These are phyloP conservation scores for Sugiyamaella lignohabitans DNA, from an alignment of 805 yeast genomes.

Conservation along the genomic window DNA sequence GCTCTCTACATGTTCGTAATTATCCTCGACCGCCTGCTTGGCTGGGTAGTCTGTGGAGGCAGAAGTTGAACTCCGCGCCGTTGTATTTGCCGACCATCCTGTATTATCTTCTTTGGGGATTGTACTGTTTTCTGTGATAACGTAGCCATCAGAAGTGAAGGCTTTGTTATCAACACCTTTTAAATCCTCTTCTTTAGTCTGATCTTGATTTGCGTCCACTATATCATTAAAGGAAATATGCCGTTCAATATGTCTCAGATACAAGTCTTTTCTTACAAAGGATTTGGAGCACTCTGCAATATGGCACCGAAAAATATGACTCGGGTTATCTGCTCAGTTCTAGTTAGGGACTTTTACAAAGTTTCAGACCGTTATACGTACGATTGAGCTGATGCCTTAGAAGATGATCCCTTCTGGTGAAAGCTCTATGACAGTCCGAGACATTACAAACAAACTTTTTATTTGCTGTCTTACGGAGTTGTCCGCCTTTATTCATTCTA, in stretches of 20 bases:
- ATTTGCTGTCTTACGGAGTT: too few relatives aligned
- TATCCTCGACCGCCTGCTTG: neutral
- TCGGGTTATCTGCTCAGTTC: neutral
- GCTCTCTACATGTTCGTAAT: neutral
- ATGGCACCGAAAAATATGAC: neutral
- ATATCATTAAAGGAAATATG: neutral
- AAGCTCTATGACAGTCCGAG: conserved; percentile 10
- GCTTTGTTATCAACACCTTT: too few relatives aligned
- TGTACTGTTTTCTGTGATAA: too few relatives aligned
- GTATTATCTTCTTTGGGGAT: neutral
- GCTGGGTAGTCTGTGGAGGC: too few relatives aligned
- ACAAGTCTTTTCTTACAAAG: conserved; percentile 31
- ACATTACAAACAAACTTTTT: neutral
- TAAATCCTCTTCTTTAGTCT: neutral
- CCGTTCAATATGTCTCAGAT: conserved; percentile 14
- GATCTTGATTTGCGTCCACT: neutral
- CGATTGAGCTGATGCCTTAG: conserved; percentile 16
- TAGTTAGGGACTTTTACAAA: too few relatives aligned
- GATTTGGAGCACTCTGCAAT: neutral
- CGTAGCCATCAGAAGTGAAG: too few relatives aligned
- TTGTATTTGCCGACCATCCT: neutral
- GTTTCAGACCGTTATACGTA: too few relatives aligned
- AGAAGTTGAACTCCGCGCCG: neutral
- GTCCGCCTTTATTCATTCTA: too few relatives aligned
- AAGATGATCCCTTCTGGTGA: conserved; percentile 23